These are phyloP conservation scores for Annulohypoxylon maeteangense DNA, from an alignment of 495 filamentous ascomycete species.

Conservation along the genomic window DNA sequence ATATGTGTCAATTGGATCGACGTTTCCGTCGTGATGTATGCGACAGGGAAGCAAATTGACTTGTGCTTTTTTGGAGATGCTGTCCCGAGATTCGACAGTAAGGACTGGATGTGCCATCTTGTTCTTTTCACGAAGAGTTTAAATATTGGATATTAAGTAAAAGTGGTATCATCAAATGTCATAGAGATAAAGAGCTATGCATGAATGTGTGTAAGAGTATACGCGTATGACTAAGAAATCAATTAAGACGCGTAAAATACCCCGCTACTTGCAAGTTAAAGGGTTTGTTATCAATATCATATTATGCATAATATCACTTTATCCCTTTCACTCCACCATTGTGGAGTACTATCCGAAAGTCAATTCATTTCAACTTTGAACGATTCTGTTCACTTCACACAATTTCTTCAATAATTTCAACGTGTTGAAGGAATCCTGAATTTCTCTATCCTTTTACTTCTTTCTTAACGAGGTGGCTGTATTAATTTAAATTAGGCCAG, in stretches of 20 bases:
- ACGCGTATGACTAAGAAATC: slow-evolving; percentile 28
- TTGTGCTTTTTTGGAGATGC: slow-evolving; percentile 58
- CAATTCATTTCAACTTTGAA: neutral
- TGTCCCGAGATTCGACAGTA: slow-evolving; percentile 29
- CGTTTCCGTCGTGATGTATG: slow-evolving; percentile 80
- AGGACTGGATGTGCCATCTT: slow-evolving; percentile 35
- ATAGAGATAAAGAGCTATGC: neutral
- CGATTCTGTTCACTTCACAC: neutral
- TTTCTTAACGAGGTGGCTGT: neutral
- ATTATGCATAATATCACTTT: neutral
- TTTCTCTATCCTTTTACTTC: neutral
- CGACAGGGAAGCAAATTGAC: slow-evolving; percentile 87
- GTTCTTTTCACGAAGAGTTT: neutral
- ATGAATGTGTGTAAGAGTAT: neutral
- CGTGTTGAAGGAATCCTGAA: neutral
- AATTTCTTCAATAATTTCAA: neutral
- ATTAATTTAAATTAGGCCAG: neutral
- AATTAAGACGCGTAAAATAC: slow-evolving; percentile 19
- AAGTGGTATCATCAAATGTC: neutral
- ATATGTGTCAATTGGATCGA: slow-evolving; percentile 72
- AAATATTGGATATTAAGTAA: neutral
- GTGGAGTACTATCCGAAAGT: neutral
- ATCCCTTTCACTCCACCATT: neutral
- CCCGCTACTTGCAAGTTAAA: slow-evolving; percentile 1
- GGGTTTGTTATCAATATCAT: neutral